Evolutionary conservation across 2,329 filamentous ascomycete genomes (phyloP).

Genomic region (Microcyclospora pomicola): DNA sequence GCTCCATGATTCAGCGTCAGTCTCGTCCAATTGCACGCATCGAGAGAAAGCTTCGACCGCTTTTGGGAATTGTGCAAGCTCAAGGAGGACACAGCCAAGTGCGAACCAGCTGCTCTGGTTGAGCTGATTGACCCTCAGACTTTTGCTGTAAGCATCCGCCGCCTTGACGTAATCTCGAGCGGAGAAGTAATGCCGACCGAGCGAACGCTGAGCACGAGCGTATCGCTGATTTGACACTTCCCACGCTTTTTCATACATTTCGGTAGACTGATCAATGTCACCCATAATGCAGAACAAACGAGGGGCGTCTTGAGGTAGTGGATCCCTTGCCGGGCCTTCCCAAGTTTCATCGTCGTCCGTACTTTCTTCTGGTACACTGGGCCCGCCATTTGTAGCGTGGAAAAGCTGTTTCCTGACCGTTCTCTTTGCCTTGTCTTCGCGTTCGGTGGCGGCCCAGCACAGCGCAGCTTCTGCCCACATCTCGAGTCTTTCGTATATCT

Average conservation of each 20-base stretch:
- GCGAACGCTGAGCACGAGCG: constrained; percentile 71
- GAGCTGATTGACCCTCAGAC: constrained; percentile 64
- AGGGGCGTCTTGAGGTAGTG: constrained; percentile 67
- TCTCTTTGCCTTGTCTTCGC: constrained; percentile 67
- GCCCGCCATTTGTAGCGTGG: constrained; percentile 39
- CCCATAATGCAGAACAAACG: constrained; percentile 87
- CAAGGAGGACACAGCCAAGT: constrained; percentile 73
- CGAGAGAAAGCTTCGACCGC: constrained; percentile 74
- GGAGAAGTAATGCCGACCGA: constrained; percentile 65
- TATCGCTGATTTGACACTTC: constrained; percentile 67
- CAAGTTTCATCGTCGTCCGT: constrained; percentile 30
- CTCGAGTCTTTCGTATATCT: constrained; percentile 86
- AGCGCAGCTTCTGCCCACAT: constrained; percentile 93
- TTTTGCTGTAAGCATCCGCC: constrained; percentile 62
- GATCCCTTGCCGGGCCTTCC: constrained; percentile 56
- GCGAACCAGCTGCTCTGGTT: constrained; percentile 80
- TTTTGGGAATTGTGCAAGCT: constrained; percentile 60
- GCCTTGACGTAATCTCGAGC: constrained; percentile 54
- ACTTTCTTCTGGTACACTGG: constrained; percentile 24
- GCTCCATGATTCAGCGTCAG: constrained; percentile 85
- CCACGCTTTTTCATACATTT: constrained; percentile 78
- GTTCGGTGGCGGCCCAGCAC: constrained; percentile 65
- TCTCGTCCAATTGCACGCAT: constrained; percentile 71
- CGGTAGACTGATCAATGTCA: constrained; percentile 63
- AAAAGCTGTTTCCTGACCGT: constrained; percentile 71